Base-by-base conservation (phyloP, 345 rosid genomes). In the Lumnitzera littorea region DNA sequence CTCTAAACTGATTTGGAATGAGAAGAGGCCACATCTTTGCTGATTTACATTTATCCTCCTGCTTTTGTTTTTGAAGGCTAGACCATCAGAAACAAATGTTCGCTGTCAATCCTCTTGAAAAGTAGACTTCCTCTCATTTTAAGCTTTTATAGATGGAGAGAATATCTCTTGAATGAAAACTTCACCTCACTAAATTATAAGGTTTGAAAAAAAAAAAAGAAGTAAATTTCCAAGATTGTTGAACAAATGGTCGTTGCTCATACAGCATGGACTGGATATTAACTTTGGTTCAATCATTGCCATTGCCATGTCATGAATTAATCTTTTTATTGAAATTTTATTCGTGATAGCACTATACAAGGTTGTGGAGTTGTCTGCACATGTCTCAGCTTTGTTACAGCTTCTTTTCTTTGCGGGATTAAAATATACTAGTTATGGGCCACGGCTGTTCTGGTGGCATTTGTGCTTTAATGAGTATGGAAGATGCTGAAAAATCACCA, bases 381-480 rank as follows among this genome's bases (percentile, higher is more conserved):
- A 27, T 27, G 31, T 27, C 31, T 27, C 11, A 47, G 41, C 27
- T 53, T 50, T 24, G 41, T 31, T 13, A 6, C 54, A 27, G 41
- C 20, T 50, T 47, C 23, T 60, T 55, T 16, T 27, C 55, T 64
- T 71, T 51, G 65, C 86, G 90, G 99, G 99, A 90, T 61, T 86
- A 83, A 72, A 88, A 94, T 70, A 82, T 94, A 70, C 78, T 94
- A 58, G 82, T 94, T 15, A 53, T 86, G 62, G 99, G 99, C 60
- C 97, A 94, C 77, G 90, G 99, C 78, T 61, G 91, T 29, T 94
- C 97, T 46, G 96, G 99, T 62, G 99, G 97, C 60, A 94, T 94
- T 65, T 95, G 76, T 46, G 97, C 96, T 24, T 87, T 94, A 54
- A 90, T 94, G 99, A 72, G 89, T 61, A 83, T 91, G 95, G 74